These are phyloP conservation scores for Dalbergia oliveri DNA, from an alignment of 306 rosid genomes.

Conservation along the genomic window DNA sequence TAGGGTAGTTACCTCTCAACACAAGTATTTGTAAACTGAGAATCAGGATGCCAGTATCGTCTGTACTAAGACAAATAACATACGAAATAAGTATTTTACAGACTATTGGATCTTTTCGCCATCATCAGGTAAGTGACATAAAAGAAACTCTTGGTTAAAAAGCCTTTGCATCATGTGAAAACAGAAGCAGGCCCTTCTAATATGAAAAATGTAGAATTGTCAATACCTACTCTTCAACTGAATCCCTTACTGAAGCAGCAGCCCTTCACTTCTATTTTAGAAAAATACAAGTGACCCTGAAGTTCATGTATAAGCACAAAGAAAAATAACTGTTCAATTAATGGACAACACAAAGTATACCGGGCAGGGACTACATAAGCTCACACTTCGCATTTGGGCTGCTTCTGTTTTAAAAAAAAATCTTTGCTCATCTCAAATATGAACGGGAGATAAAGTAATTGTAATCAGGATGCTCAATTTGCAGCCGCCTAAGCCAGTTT, in stretches of 20 bases:
- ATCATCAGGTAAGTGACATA: constrained; percentile 37
- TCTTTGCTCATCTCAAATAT: constrained; percentile 57
- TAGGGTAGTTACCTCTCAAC: constrained; percentile 28
- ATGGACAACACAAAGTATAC: constrained; percentile 44
- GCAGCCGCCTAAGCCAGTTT: constrained; percentile 71
- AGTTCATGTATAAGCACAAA: constrained; percentile 23
- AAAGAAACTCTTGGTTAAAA: constrained; percentile 37
- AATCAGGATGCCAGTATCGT: constrained; percentile 1
- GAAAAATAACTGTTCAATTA: constrained; percentile 42
- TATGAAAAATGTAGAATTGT: constrained; percentile 37
- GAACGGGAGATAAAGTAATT: constrained; percentile 68
- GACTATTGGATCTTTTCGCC: constrained; percentile 22
- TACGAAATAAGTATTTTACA: constrained; percentile 12
- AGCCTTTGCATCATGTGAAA: constrained; percentile 40
- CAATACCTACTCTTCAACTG: constrained; percentile 34
- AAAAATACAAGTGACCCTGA: constrained; percentile 34
- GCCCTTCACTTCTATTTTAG: constrained; percentile 31
- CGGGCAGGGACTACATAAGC: constrained; percentile 37
- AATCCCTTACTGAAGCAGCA: constrained; percentile 38
- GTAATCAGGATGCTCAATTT: constrained; percentile 82
- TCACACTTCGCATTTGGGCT: constrained; percentile 27
- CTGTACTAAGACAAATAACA: constrained; percentile 21
- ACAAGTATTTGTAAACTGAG: constrained; percentile 14
- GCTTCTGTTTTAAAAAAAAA: constrained; percentile 44
- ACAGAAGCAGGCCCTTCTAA: constrained; percentile 39